Evolutionary conservation across 768 basidiomycete species (phyloP).

Genomic region (Panellus pusillus): DNA sequence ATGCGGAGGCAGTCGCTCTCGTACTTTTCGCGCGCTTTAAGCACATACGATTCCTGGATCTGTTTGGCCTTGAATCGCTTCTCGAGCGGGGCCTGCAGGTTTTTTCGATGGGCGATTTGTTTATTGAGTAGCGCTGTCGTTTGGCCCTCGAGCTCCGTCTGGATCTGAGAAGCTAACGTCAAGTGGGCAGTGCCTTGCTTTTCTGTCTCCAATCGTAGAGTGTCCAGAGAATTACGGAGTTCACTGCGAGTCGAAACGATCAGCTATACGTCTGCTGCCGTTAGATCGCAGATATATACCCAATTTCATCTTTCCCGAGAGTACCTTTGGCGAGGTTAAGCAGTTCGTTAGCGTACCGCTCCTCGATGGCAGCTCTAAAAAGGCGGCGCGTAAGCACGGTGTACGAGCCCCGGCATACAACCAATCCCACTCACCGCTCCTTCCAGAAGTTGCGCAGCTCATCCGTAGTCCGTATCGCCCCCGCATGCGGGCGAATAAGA

Average conservation of each 20-base stretch:
- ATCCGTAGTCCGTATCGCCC: slow-evolving; percentile 82
- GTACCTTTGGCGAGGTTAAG: slow-evolving; percentile 74
- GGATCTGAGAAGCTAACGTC: slow-evolving; percentile 72
- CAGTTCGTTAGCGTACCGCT: slow-evolving; percentile 90
- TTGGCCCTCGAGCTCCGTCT: slow-evolving; percentile 73
- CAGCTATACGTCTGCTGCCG: not conserved
- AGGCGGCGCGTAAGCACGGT: slow-evolving; percentile 3
- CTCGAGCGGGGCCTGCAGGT: slow-evolving; percentile 75
- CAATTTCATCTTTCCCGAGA: slow-evolving; percentile 90
- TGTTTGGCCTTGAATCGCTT: slow-evolving; percentile 90
- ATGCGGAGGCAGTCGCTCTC: slow-evolving; percentile 90
- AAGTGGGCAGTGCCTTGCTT: slow-evolving; percentile 75
- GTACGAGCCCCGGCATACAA: not conserved
- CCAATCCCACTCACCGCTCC: slow-evolving; percentile 66
- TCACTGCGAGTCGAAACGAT: slow-evolving; percentile 50
- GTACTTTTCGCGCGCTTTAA: slow-evolving; percentile 91
- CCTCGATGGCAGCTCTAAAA: slow-evolving; percentile 81
- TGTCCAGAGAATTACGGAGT: slow-evolving; percentile 77
- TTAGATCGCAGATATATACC: slow-evolving; percentile 49
- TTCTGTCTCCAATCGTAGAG: slow-evolving; percentile 82
- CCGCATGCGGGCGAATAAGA: slow-evolving; percentile 86
- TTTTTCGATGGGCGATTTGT: slow-evolving; percentile 73
- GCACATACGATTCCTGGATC: slow-evolving; percentile 81
- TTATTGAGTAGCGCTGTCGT: slow-evolving; percentile 58
- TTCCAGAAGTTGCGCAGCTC: slow-evolving; percentile 90